Base-by-base conservation (phyloP, 106 monocot genomes). In the Hemerocallis citrina region DNA sequence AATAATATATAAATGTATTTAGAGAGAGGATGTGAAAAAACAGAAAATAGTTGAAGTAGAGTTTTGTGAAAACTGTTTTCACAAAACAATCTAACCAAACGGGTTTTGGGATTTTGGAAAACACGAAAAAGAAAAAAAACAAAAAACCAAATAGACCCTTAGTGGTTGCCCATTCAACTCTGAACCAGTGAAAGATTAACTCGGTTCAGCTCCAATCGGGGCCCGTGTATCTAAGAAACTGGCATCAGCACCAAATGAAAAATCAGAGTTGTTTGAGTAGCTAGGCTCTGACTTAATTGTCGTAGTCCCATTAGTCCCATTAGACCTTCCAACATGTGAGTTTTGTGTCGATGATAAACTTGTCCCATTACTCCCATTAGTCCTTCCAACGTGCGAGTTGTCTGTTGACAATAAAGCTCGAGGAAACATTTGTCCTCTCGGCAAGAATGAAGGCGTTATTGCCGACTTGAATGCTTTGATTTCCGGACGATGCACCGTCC, bases 281-380 rank as follows among this genome's bases (percentile, higher is more conserved):
- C 70, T 34, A 22, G 83, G 60, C 57, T 92, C 92, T 1, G 74
- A 28, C 68, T 92, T 92, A 33, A 87, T 69, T 33, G 70, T 19
- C 21, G 68, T 70, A 13, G 83, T 68, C 75, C 75, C 57, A 73
- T 65, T 38, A 5, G 11, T 38, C 37, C 37, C 37, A 38, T 38
- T 38, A 38, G 37, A 11, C 37, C 37, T 38, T 38, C 11, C 37
- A 42, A 68, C 72, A 37, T 73, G 68, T 40, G 75, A 65, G 51
- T 56, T 76, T 6, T 80, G 77, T 35, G 65, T 57, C 19, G 83
- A 63, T 3, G 77, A 20, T n/a, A n/a, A n/a, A n/a, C n/a, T n/a
- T n/a, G n/a, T n/a, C n/a, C n/a, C n/a, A n/a, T n/a, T n/a, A n/a
- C 67, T n/a, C n/a, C n/a, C n/a, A n/a, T n/a, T n/a, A n/a, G n/a